These are phyloP conservation scores for Aotearoamyces nothofagi DNA, from an alignment of 2,329 filamentous ascomycete species.

Conservation along the genomic window DNA sequence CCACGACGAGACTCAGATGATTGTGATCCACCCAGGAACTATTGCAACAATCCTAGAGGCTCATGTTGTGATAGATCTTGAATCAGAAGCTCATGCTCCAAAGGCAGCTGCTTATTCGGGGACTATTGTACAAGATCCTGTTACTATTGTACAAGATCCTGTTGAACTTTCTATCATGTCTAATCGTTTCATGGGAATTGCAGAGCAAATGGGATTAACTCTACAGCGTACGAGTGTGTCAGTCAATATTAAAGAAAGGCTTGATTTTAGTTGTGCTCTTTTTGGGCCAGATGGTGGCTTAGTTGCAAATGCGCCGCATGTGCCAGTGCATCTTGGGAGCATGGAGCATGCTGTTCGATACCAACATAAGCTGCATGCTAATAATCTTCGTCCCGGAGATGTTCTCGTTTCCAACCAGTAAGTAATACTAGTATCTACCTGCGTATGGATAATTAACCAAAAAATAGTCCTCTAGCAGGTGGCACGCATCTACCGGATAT, in stretches of 20 bases:
- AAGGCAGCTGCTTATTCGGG: slow-evolving; percentile 15
- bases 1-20: slow-evolving; percentile 76
- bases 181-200: slow-evolving; percentile 61
- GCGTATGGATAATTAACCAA: too few relatives aligned
- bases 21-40: slow-evolving; percentile 68
- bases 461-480: slow-evolving; percentile 23
- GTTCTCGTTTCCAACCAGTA: slow-evolving; percentile 71
- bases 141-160: slow-evolving; percentile 43
- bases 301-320: slow-evolving; percentile 63
- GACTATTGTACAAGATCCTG: slow-evolving; percentile 24
- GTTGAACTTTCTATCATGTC: slow-evolving; percentile 64
- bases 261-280: slow-evolving; percentile 46
- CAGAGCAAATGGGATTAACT: neutral
- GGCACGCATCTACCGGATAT: slow-evolving; percentile 73
- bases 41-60: slow-evolving; percentile 58
- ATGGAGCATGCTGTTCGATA: slow-evolving; percentile 48
- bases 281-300: slow-evolving; percentile 61
- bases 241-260: neutral
- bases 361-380: slow-evolving; percentile 63
- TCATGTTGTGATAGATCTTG: slow-evolving; percentile 65
- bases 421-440: too few relatives aligned
- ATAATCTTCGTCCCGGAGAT: slow-evolving; percentile 60
- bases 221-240: neutral
- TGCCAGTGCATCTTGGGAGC: slow-evolving; percentile 64
- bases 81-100: neutral